phyloP scores from a whole-genome alignment of 2,329 filamentous ascomycete genomes.

The Calonectria pauciramosa region DNA sequence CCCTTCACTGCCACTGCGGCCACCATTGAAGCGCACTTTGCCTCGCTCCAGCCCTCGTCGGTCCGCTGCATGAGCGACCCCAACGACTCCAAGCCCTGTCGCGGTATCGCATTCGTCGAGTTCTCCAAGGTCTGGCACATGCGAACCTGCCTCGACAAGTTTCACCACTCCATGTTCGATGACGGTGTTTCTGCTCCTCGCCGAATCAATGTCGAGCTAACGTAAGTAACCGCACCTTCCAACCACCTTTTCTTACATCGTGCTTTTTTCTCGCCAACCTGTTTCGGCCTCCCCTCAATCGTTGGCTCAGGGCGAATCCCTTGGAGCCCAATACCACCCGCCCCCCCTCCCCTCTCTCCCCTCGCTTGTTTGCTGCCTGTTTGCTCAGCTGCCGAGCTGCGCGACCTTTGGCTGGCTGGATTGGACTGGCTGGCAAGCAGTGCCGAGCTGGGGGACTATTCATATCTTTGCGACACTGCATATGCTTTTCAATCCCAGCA shows the following conservation, averaged over 20 bases:
- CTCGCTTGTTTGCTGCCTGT: not conserved
- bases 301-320: not conserved
- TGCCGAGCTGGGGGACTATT: not conserved
- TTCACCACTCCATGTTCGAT: constrained; percentile 86
- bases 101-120: constrained; percentile 89
- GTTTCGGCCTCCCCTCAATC: not conserved
- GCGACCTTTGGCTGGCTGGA: not conserved
- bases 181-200: constrained; percentile 69
- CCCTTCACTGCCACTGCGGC: constrained; percentile 84
- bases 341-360: not conserved
- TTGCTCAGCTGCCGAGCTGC: constrained; percentile 4
- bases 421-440: not conserved
- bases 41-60: constrained; percentile 67
- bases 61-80: constrained; percentile 80
- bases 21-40: constrained; percentile 81
- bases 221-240: constrained; percentile 65
- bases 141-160: constrained; percentile 92
- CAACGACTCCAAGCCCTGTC: constrained; percentile 70
- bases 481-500: not conserved
- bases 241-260: constrained; percentile 13
- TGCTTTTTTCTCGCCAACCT: not conserved
- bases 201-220: constrained; percentile 93
- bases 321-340: constrained; percentile 10
- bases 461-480: not conserved
- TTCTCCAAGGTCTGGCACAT: constrained; percentile 89